Percentiles rank a stretch among this genome's conserved stretches.
phyloP scores from a whole-genome alignment of 495 filamentous ascomycete species.

The Parachaetomium inaequale region DNA sequence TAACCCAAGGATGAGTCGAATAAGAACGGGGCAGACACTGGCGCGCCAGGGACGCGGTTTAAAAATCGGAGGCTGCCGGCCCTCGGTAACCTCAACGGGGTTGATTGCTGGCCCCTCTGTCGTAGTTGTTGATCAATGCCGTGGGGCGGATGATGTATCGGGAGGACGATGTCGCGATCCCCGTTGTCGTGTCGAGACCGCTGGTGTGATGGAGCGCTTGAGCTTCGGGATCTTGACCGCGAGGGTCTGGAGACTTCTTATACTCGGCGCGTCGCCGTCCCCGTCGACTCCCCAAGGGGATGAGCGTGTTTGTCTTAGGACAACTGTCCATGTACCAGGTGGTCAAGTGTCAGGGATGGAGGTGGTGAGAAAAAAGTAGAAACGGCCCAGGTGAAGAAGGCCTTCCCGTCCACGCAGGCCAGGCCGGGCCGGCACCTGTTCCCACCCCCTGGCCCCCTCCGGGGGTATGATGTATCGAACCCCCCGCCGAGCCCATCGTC shows the following conservation, averaged over 20 bases:
- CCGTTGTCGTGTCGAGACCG: neutral
- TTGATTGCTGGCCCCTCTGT: neutral
- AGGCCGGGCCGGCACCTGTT: neutral
- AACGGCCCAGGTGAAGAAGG: neutral
- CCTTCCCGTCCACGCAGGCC: neutral
- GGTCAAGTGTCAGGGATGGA: slow-evolving; percentile 18
- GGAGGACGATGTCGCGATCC: neutral
- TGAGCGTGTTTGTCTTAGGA: neutral
- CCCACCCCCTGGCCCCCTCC: neutral
- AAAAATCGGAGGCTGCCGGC: neutral
- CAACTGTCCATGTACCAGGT: slow-evolving; percentile 21
- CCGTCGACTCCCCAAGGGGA: neutral
- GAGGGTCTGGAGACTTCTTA: slow-evolving; percentile 3
- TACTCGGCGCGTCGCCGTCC: slow-evolving; percentile 1
- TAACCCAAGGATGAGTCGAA: neutral
- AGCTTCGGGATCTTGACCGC: neutral
- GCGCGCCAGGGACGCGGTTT: slow-evolving; percentile 7
- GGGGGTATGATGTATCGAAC: slow-evolving; percentile 5
- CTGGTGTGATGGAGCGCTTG: slow-evolving; percentile 1
- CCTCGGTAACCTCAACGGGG: neutral
- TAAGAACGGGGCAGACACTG: neutral
- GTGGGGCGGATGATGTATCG: neutral
- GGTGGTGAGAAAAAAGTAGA: neutral
- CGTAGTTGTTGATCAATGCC: neutral
- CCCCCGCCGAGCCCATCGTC: slow-evolving; percentile 1